Percentiles rank a stretch among this genome's conserved stretches.
phyloP scores from a whole-genome alignment of 2,329 filamentous ascomycete genomes.

The Orbilia oligospora region DNA sequence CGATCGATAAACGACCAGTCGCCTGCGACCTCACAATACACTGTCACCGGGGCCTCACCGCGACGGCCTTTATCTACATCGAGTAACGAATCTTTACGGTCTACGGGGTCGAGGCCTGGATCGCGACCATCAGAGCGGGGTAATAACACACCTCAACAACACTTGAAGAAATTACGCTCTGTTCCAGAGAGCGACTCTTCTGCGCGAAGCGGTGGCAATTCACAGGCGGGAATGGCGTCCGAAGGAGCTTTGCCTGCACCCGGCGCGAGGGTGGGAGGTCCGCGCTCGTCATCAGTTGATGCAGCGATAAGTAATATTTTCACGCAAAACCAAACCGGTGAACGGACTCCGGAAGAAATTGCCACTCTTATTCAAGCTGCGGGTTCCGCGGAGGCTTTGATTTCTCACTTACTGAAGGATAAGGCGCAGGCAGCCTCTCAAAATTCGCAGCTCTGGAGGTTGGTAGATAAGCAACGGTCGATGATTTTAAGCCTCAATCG shows the following conservation, averaged over 20 bases:
- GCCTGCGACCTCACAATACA: slow-evolving; percentile 48
- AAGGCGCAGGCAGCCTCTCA: slow-evolving; percentile 90
- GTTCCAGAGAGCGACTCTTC: slow-evolving; percentile 60
- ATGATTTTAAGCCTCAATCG: slow-evolving; percentile 96
- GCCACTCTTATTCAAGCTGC: slow-evolving; percentile 83
- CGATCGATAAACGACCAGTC: slow-evolving; percentile 52
- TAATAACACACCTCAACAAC: slow-evolving; percentile 61
- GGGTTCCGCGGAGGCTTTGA: slow-evolving; percentile 88
- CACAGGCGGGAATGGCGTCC: slow-evolving; percentile 60
- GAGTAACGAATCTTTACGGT: slow-evolving; percentile 57
- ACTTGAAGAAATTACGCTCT: slow-evolving; percentile 62
- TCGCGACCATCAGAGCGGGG: slow-evolving; percentile 58
- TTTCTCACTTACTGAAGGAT: slow-evolving; percentile 89
- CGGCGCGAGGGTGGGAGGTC: slow-evolving; percentile 66
- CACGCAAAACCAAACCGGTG: slow-evolving; percentile 70
- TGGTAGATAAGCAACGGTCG: slow-evolving; percentile 95
- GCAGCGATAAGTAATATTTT: slow-evolving; percentile 81
- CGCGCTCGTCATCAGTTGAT: slow-evolving; percentile 90
- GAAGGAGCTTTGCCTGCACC: slow-evolving; percentile 61
- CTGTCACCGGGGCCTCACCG: slow-evolving; percentile 40
- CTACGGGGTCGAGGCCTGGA: slow-evolving; percentile 50
- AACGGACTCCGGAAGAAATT: slow-evolving; percentile 80
- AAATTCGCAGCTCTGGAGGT: slow-evolving; percentile 91
- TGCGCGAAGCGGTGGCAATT: slow-evolving; percentile 50
- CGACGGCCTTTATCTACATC: slow-evolving; percentile 50